Base-by-base conservation (phyloP, 805 yeast genomes). In the Wickerhamiella spandovensis region DNA sequence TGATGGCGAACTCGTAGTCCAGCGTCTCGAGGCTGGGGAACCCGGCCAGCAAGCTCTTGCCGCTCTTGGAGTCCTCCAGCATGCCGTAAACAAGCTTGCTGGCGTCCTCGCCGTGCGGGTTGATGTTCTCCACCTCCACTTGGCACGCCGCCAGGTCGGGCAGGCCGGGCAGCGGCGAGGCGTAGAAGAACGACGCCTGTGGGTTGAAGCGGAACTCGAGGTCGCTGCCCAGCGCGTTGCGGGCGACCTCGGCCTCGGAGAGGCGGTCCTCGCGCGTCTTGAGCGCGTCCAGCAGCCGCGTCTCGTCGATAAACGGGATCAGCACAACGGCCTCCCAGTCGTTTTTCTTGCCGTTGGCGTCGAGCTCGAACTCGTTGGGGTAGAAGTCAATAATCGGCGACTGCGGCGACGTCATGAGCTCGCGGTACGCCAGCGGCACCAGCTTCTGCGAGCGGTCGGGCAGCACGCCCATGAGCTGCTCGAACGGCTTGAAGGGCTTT, bases 261-360 rank as follows among this genome's bases (percentile, higher is more conserved):
- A 92, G 69, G 53, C 72, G 74, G 0, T 68, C 60, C 51, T 85
- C 84, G 42, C 73, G 66, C 1, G 95, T 85, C 46, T 67, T 71
- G 76, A 92, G 76, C 1, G 90, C 90, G 3, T 73, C 79, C 30
- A 82, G 68, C 51, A 92, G 73, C 53, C 92, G 74, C 28, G 76
- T 67, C 60, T 84, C 87, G 57, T 92, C 97, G 44, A 92, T 97
- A 72, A 92, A 92, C 5, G 94, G 81, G 52, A 92, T 75, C 59
- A 86, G 75, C 6, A 92, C 95, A 50, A 92, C 96, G 10, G 97
- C 97, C 69, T 92, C 97, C 98, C 98, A 92, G 47, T 87, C 82
- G 1, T 92, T 95, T 50, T 88, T 85, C 64, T 92, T 92, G 43
- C 97, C 98, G 63, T 92, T 92, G 76, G 79, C 74, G 68, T 92